A percentile compares a stretch with the other conserved stretches of the same genome.
Evolutionary conservation across 225 moss, liverwort and hornwort species (phyloP).

Genomic region (Pseudoscleropodium purum): DNA sequence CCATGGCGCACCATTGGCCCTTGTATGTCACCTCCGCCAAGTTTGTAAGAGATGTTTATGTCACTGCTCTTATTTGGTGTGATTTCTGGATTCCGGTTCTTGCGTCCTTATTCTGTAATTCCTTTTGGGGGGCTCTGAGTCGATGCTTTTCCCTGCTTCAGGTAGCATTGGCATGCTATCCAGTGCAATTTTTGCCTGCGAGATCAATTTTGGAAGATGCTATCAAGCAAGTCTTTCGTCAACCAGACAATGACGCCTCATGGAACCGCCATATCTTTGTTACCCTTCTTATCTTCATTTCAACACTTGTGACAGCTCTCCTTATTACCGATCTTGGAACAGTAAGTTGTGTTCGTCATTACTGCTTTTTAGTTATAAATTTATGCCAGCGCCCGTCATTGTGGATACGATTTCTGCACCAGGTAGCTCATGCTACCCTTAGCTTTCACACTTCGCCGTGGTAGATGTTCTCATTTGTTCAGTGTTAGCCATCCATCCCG

Average conservation of each 20-base stretch:
- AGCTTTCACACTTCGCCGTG: not conserved
- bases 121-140: not conserved
- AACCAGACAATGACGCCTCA: conserved; percentile 25
- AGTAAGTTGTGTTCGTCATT: conserved; percentile 23
- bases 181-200: conserved; percentile 66
- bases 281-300: conserved; percentile 48
- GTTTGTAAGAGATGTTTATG: not conserved
- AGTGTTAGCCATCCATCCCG: not conserved
- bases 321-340: conserved; percentile 55
- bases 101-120: not conserved
- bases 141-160: conserved; percentile 17
- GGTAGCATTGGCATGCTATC: conserved; percentile 89
- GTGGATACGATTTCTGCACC: not conserved
- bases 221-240: conserved; percentile 22
- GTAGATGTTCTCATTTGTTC: not conserved
- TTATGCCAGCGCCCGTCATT: not conserved
- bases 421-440: not conserved
- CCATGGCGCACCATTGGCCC: not conserved
- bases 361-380: not conserved
- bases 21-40: not conserved
- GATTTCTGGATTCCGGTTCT: not conserved
- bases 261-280: conserved; percentile 47
- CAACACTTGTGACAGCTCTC: conserved; percentile 57
- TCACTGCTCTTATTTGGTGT: not conserved
- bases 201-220: conserved; percentile 76